A percentile compares a stretch with the other conserved stretches of the same genome.
These are phyloP conservation scores for Urochloa ruziziensis DNA, from an alignment of 176 grass and related monocot species.

Conservation along the genomic window DNA sequence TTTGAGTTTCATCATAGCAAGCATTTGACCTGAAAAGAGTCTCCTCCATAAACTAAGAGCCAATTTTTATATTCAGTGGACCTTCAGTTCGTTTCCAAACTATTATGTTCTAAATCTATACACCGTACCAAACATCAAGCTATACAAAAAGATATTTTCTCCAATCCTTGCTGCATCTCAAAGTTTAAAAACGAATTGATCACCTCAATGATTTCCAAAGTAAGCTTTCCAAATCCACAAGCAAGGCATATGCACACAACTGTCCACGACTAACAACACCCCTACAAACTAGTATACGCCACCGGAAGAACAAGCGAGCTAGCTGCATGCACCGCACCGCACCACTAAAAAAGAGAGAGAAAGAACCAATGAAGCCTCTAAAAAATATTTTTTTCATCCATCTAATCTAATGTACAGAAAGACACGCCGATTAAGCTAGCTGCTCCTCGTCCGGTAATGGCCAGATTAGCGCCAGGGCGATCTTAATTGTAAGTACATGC, in stretches of 20 bases:
- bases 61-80: background rate
- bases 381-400: background rate
- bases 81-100: background rate
- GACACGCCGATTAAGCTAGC: background rate
- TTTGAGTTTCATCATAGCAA: constrained; percentile 13
- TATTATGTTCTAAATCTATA: background rate
- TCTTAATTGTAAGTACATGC: background rate
- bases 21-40: constrained; percentile 27
- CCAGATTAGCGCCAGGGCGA: constrained; percentile 35
- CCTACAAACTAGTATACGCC: constrained; percentile 4
- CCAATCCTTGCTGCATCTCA: background rate
- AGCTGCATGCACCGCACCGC: constrained; percentile 23
- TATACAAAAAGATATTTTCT: constrained; percentile 3
- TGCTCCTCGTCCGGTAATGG: background rate
- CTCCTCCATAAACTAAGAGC: background rate
- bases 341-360: background rate
- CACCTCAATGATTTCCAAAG: constrained; percentile 8
- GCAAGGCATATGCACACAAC: constrained; percentile 32
- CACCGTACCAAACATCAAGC: background rate
- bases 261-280: background rate
- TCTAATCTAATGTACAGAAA: background rate
- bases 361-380: background rate
- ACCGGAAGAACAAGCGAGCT: background rate
- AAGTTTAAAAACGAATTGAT: background rate
- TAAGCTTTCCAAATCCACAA: constrained; percentile 11